A percentile compares a stretch with the other conserved stretches of the same genome.
phyloP scores from a whole-genome alignment of 495 filamentous ascomycete species.

The Chaetomium tenue region DNA sequence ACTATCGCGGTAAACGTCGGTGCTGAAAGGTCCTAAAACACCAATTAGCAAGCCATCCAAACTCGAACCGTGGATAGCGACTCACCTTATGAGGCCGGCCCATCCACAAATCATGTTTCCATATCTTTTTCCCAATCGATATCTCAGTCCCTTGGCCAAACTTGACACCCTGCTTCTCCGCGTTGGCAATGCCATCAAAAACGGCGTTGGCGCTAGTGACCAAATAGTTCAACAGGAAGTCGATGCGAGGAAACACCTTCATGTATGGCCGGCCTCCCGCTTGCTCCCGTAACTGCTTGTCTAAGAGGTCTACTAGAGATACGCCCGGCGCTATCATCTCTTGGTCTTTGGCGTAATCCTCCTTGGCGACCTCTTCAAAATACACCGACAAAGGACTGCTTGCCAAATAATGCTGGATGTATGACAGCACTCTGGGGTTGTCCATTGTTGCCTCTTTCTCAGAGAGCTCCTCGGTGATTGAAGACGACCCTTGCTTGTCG shows the following conservation, averaged over 20 bases:
- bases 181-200: conserved; percentile 54
- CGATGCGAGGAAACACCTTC: conserved; percentile 43
- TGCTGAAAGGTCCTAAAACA: conserved; percentile 31
- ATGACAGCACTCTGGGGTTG: conserved; percentile 51
- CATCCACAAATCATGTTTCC: conserved; percentile 41
- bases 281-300: conserved; percentile 47
- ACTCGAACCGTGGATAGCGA: not conserved
- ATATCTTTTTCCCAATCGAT: conserved; percentile 38
- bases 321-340: conserved; percentile 37
- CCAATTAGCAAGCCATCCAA: conserved; percentile 21
- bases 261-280: conserved; percentile 41
- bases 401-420: conserved; percentile 52
- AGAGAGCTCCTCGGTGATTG: conserved; percentile 48
- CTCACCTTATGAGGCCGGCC: conserved; percentile 23
- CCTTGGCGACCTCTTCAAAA: conserved; percentile 39
- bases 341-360: conserved; percentile 34
- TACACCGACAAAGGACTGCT: conserved; percentile 47
- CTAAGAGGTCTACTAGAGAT: conserved; percentile 47
- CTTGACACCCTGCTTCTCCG: conserved; percentile 53
- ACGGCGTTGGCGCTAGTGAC: conserved; percentile 40
- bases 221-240: conserved; percentile 48
- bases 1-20: conserved; percentile 41
- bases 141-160: conserved; percentile 49
- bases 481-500: conserved; percentile 54
- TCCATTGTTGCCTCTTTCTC: conserved; percentile 58